Percentiles rank a stretch among this genome's conserved stretches.
These are phyloP conservation scores for Dipteronia sinensis DNA, from an alignment of 345 rosid genomes.

Conservation along the genomic window DNA sequence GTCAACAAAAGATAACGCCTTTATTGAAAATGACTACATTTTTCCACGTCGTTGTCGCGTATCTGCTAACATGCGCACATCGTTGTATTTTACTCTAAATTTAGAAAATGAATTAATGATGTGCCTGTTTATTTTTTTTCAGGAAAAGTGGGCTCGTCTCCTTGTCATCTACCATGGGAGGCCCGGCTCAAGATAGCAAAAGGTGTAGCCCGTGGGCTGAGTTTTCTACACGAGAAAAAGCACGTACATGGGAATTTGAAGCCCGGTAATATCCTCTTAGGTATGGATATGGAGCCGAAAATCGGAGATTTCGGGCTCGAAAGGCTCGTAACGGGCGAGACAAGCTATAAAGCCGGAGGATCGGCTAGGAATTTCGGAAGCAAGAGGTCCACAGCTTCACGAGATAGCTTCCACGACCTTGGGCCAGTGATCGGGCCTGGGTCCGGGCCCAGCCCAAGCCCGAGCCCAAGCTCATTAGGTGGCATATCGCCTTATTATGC, in stretches of 20 bases:
- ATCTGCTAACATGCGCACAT: background rate
- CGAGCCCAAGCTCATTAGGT: constrained; percentile 60
- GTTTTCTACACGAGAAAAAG: constrained; percentile 82
- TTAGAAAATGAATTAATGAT: background rate
- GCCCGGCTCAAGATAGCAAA: constrained; percentile 76
- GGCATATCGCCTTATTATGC: constrained; percentile 73
- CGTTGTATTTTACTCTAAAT: background rate
- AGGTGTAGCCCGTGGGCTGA: constrained; percentile 83
- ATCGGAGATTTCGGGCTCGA: constrained; percentile 92
- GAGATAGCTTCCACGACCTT: constrained; percentile 61
- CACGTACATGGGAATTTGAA: constrained; percentile 87
- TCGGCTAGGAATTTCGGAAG: constrained; percentile 81
- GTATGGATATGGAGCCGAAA: constrained; percentile 73
- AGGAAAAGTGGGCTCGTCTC: constrained; percentile 91
- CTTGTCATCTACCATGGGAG: constrained; percentile 86
- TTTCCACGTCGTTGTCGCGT: no score
- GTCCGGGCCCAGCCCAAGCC: constrained; percentile 72
- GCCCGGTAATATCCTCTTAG: constrained; percentile 84
- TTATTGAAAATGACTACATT: background rate
- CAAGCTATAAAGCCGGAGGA: constrained; percentile 60
- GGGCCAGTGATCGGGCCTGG: constrained; percentile 23
- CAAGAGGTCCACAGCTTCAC: constrained; percentile 62
- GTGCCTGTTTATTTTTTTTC: constrained; percentile 2
- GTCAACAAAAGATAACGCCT: background rate
- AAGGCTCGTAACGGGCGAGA: constrained; percentile 60